phyloP scores from a whole-genome alignment of 75 land plant species.

The Cunninghamia lanceolata region DNA sequence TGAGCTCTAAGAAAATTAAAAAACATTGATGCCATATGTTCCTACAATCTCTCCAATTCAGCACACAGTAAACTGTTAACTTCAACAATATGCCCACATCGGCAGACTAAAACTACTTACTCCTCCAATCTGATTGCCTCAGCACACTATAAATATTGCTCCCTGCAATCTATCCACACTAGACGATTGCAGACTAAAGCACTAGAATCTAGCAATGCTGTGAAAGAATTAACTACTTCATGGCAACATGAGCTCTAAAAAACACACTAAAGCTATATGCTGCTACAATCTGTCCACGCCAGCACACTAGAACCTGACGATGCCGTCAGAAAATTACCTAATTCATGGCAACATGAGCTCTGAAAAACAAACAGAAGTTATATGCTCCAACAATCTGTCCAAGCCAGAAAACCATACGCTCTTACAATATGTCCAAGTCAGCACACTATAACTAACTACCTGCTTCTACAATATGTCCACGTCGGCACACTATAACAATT shows the following conservation, averaged over 20 bases:
- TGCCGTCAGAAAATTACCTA: too few relatives aligned
- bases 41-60: neutral
- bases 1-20: neutral
- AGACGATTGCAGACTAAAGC: too few relatives aligned
- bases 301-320: neutral
- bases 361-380: neutral
- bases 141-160: neutral
- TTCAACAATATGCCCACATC: neutral
- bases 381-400: neutral
- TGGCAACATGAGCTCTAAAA: too few relatives aligned
- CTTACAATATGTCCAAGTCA: neutral
- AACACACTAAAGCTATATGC: too few relatives aligned
- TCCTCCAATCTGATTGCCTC: neutral
- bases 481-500: neutral
- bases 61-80: neutral
- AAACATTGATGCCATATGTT: too few relatives aligned
- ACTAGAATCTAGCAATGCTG: neutral
- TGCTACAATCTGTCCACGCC: neutral
- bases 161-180: too few relatives aligned
- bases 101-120: neutral
- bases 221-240: neutral
- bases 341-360: neutral
- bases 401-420: neutral
- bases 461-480: neutral
- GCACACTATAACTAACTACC: neutral